Evolutionary conservation across 495 filamentous ascomycete genomes (phyloP), one percentile per base, ranked within the genome.

Genomic region (Aspergillus mulundensis): DNA sequence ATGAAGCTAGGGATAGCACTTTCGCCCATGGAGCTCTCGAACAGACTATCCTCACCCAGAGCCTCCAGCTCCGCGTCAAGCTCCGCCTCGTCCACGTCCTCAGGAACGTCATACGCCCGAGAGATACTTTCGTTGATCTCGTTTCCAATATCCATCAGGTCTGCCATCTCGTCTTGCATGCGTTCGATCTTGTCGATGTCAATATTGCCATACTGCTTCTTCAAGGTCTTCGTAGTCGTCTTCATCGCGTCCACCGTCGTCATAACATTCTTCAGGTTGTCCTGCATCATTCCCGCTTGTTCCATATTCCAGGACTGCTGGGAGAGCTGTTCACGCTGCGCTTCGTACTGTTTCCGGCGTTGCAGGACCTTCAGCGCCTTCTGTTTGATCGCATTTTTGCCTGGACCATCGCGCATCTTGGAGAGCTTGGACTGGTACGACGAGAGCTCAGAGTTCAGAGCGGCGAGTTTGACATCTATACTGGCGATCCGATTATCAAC

Each of bases 241-340:
- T 97, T 94, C 84, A 97, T 91, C 18, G 91, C 95, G 69, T 97
- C 94, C 15, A 97, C 91, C 0, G 94, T 97, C 19, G 91, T 94
- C 92, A 97, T 96, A 50, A 95, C 92, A 70, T 97, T 97, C 68
- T 96, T 95, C 32, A 98, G 84, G 64, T 98, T 97, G 72, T 97
- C 94, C 74, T 94, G 91, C 95, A 98, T 97, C 81, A 95, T 96
- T 70, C 89, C 88, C 6, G 94, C 94, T 68, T 97, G 94, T 71
- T 97, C 92, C 92, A 98, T 97, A 76, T 97, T 98, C 94, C 94
- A 97, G 12, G 87, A 88, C 70, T 97, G 94, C 61, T 87, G 84
- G 71, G 95, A 90, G 52, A 97, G 86, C 73, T 98, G 91, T 61
- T 97, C 93, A 16, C 91, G 87, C 76, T 98, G 93, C 10, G 79